Evolutionary conservation across 352 stramenopile genomes (phyloP).

Genomic region (Phytophthora foliorum): DNA sequence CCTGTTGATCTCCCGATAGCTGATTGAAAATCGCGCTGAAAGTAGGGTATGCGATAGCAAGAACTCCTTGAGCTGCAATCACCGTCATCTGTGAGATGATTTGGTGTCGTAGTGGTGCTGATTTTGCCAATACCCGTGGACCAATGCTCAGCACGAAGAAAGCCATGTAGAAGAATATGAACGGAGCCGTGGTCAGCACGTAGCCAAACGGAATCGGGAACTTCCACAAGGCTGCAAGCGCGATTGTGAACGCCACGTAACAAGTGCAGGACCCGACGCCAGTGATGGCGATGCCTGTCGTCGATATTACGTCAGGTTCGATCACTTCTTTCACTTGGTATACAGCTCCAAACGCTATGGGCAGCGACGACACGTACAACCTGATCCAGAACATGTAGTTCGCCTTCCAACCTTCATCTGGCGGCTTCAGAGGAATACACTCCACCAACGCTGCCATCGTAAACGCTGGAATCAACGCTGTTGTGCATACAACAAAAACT

Average conservation of each 20-base stretch:
- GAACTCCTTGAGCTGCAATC: slow-evolving; percentile 18
- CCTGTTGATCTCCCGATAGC: slow-evolving; percentile 5
- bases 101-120: neutral
- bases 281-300: slow-evolving; percentile 2
- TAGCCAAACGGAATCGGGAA: slow-evolving; percentile 33
- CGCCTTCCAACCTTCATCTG: slow-evolving; percentile 16
- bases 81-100: slow-evolving; percentile 11
- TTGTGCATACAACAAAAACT: slow-evolving; percentile 4
- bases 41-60: slow-evolving; percentile 15
- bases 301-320: slow-evolving; percentile 3
- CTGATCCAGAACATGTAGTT: slow-evolving; percentile 31
- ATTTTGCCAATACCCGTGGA: neutral
- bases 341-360: slow-evolving; percentile 11
- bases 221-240: slow-evolving; percentile 24
- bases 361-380: slow-evolving; percentile 10
- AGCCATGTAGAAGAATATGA: slow-evolving; percentile 22
- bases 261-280: slow-evolving; percentile 15
- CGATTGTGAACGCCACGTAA: slow-evolving; percentile 23
- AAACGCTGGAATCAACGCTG: slow-evolving; percentile 15
- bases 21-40: slow-evolving; percentile 25
- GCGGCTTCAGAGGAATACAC: slow-evolving; percentile 30
- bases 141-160: slow-evolving; percentile 29
- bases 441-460: slow-evolving; percentile 17
- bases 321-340: slow-evolving; percentile 23
- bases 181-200: slow-evolving; percentile 23